A percentile compares a stretch with the other conserved stretches of the same genome.
These are phyloP conservation scores for Paxillus ammoniavirescens DNA, from an alignment of 768 basidiomycete species.

Conservation along the genomic window DNA sequence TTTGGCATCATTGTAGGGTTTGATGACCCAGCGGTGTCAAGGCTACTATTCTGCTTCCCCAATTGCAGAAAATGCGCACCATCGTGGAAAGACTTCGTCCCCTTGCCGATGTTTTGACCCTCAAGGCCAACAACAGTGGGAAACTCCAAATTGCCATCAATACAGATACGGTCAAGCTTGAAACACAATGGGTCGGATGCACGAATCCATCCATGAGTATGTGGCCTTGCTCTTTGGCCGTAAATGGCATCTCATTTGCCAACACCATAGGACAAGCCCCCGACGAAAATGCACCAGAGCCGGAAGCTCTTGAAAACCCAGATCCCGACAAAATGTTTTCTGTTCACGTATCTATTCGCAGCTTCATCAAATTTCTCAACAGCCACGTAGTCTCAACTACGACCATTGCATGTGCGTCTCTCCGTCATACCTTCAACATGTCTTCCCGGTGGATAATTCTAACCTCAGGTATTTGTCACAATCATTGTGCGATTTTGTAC, in stretches of 20 bases:
- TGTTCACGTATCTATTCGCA: slow-evolving; percentile 68
- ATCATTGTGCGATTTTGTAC: slow-evolving; percentile 83
- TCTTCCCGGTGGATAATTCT: not conserved
- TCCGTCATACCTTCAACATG: not conserved
- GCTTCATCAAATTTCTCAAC: slow-evolving; percentile 79
- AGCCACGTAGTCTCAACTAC: slow-evolving; percentile 79
- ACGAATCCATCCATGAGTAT: slow-evolving; percentile 58
- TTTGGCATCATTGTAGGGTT: not conserved
- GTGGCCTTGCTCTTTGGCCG: slow-evolving; percentile 4
- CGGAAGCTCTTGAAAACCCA: slow-evolving; percentile 35
- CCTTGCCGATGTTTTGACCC: slow-evolving; percentile 65
- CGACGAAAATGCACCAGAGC: slow-evolving; percentile 33
- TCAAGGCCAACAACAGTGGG: slow-evolving; percentile 69
- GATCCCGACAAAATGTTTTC: slow-evolving; percentile 61
- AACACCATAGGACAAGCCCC: slow-evolving; percentile 21
- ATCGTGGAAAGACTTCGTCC: slow-evolving; percentile 72
- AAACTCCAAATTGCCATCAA: slow-evolving; percentile 50
- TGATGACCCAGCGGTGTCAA: slow-evolving; percentile 29
- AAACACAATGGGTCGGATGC: slow-evolving; percentile 79
- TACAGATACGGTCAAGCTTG: slow-evolving; percentile 73
- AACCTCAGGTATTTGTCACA: slow-evolving; percentile 68
- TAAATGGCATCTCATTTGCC: not conserved
- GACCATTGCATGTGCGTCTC: slow-evolving; percentile 77
- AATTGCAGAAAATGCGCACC: slow-evolving; percentile 72
- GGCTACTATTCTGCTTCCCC: slow-evolving; percentile 78